A percentile compares a stretch with the other conserved stretches of the same genome.
phyloP scores from a whole-genome alignment of 345 rosid genomes.

The Eucalyptus brandiana region DNA sequence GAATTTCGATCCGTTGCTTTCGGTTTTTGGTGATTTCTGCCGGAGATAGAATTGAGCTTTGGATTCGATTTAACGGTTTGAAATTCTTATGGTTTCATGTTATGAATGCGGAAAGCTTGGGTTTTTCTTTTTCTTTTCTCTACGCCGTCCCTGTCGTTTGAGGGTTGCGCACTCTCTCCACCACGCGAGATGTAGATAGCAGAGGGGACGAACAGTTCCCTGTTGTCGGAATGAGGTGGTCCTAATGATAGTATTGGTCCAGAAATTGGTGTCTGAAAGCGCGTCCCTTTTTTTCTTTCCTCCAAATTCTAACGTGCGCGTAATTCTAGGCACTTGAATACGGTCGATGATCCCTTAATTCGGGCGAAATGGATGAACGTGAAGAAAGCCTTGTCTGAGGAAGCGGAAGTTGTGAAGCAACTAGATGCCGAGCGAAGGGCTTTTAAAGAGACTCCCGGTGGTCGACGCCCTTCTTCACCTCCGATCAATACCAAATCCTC shows the following conservation, averaged over 20 bases:
- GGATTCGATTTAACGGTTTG: background rate
- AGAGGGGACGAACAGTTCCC: background rate
- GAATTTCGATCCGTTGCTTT: background rate
- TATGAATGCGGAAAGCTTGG: background rate
- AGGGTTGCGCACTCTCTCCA: background rate
- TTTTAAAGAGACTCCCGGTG: constrained; percentile 72
- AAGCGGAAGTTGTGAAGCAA: constrained; percentile 86
- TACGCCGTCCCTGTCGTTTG: background rate
- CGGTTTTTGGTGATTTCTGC: background rate
- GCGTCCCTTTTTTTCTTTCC: background rate
- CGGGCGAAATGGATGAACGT: constrained; percentile 95
- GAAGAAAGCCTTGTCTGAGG: constrained; percentile 83
- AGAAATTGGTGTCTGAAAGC: background rate
- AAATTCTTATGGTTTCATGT: background rate
- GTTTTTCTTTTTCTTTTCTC: background rate
- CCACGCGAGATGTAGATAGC: background rate
- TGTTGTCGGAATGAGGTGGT: background rate
- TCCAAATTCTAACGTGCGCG: background rate
- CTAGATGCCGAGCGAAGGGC: constrained; percentile 90
- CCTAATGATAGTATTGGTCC: background rate
- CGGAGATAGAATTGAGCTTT: background rate
- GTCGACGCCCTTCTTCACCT: constrained; percentile 73
- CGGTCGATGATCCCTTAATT: constrained; percentile 68
- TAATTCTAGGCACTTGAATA: constrained; percentile 58
- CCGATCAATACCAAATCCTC: constrained; percentile 78